phyloP scores from a whole-genome alignment of 2,329 filamentous ascomycete genomes.

The Phaeosphaeriaceae sp. region DNA sequence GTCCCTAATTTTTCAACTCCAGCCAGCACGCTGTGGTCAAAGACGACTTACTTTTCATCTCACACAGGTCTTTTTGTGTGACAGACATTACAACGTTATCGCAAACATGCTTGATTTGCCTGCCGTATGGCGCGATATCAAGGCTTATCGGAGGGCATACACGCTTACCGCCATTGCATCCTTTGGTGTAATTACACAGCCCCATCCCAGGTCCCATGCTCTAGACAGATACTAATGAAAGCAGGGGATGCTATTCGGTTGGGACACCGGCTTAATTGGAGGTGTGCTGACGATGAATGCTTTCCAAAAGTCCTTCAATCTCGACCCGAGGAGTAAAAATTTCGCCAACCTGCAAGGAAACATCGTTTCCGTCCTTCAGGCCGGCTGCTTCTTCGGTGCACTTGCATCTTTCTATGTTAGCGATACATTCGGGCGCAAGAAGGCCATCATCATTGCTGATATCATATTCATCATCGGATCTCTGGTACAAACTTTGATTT shows the following conservation, averaged over 20 bases:
- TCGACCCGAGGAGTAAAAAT: conserved; percentile 38
- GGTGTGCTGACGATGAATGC: conserved; percentile 53
- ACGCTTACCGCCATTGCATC: conserved; percentile 51
- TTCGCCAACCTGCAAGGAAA: conserved; percentile 53
- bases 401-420: conserved; percentile 51
- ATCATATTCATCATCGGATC: conserved; percentile 52
- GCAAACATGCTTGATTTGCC: conserved; percentile 36
- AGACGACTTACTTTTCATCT: too few species aligned
- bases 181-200: conserved; percentile 50
- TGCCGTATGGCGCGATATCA: conserved; percentile 48
- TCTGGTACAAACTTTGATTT: conserved; percentile 47
- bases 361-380: conserved; percentile 53
- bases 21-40: too few species aligned
- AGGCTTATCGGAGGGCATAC: conserved; percentile 50
- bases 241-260: conserved; percentile 18
- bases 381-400: conserved; percentile 55
- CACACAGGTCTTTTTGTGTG: too few species aligned
- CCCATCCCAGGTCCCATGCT: too few species aligned
- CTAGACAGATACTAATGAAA: too few species aligned
- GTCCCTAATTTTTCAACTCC: too few species aligned
- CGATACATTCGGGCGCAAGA: conserved; percentile 51
- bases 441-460: conserved; percentile 51
- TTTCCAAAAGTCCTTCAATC: conserved; percentile 51
- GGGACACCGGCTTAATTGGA: conserved; percentile 47
- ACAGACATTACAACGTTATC: neutral